Evolutionary conservation across 495 filamentous ascomycete genomes (phyloP).

Genomic region (Penicillium dipodomyicola): DNA sequence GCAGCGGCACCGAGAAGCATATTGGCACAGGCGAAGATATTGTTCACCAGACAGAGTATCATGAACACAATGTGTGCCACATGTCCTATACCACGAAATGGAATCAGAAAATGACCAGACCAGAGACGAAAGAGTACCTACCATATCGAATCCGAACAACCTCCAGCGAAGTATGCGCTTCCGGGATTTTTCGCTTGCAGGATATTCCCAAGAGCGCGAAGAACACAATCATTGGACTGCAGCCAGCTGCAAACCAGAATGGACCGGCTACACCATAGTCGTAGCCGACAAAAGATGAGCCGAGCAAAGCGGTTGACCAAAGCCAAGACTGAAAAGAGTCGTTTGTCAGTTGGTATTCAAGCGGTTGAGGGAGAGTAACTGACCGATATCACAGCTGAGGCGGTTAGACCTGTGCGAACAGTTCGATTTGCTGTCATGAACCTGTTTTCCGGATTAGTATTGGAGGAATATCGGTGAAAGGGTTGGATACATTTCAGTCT

Average conservation of each 20-base stretch:
- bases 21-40: conserved; percentile 44
- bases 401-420: conserved; percentile 38
- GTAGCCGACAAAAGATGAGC: conserved; percentile 35
- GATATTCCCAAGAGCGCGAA: conserved; percentile 48
- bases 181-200: conserved; percentile 46
- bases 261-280: conserved; percentile 36
- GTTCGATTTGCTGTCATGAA: conserved; percentile 44
- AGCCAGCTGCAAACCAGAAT: conserved; percentile 47
- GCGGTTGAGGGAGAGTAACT: background rate
- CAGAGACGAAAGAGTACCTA: background rate
- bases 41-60: conserved; percentile 42
- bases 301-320: conserved; percentile 36
- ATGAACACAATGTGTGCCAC: conserved; percentile 44
- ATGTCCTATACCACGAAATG: conserved; percentile 17
- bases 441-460: conserved; percentile 21
- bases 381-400: conserved; percentile 41
- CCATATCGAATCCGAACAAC: conserved; percentile 37
- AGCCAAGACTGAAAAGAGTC: conserved; percentile 30
- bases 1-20: conserved; percentile 45
- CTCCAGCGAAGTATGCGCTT: conserved; percentile 47
- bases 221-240: conserved; percentile 46
- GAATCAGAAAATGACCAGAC: background rate
- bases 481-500: conserved; percentile 37
- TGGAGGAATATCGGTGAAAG: background rate
- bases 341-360: background rate